A percentile compares a stretch with the other conserved stretches of the same genome.
phyloP scores from a whole-genome alignment of 352 stramenopile genomes.

The Pythium aphanidermatum region DNA sequence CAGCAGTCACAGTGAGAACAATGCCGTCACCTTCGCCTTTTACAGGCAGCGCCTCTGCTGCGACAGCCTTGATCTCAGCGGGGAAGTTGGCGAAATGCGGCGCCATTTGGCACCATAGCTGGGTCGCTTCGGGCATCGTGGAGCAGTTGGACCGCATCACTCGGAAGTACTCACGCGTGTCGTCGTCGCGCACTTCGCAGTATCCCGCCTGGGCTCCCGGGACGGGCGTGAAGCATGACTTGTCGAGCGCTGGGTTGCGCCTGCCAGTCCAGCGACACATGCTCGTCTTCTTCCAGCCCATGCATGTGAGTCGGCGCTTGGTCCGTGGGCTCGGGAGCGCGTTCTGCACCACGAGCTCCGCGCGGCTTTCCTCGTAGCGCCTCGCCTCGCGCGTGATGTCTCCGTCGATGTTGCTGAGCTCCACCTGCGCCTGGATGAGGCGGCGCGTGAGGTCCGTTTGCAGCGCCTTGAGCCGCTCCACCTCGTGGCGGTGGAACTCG shows the following conservation, averaged over 20 bases:
- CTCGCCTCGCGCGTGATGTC: slow-evolving; percentile 5
- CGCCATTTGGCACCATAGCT: slow-evolving; percentile 11
- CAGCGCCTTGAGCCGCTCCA: slow-evolving; percentile 1
- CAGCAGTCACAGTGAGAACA: slow-evolving; percentile 5
- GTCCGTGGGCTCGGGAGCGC: slow-evolving; percentile 7
- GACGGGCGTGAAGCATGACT: slow-evolving; percentile 7
- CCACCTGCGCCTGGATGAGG: not conserved
- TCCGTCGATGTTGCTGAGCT: not conserved
- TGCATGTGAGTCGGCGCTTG: slow-evolving; percentile 1
- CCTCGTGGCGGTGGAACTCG: slow-evolving; percentile 2
- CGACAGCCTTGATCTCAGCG: slow-evolving; percentile 11
- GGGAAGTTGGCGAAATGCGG: slow-evolving; percentile 16
- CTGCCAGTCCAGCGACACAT: slow-evolving; percentile 4
- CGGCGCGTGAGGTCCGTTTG: not conserved
- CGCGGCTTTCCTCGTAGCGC: not conserved
- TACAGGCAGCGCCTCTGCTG: not conserved
- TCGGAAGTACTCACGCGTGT: slow-evolving; percentile 6
- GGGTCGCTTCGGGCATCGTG: not conserved
- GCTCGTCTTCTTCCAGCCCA: slow-evolving; percentile 14
- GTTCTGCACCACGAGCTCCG: not conserved
- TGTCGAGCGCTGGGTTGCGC: slow-evolving; percentile 4
- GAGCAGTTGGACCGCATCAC: slow-evolving; percentile 10
- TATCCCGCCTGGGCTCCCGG: slow-evolving; percentile 8
- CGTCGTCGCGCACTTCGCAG: slow-evolving; percentile 11
- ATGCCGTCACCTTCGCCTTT: slow-evolving; percentile 11